phyloP scores from a whole-genome alignment of 1,284 basidiomycete genomes.

The Trichosporon faecale region DNA sequence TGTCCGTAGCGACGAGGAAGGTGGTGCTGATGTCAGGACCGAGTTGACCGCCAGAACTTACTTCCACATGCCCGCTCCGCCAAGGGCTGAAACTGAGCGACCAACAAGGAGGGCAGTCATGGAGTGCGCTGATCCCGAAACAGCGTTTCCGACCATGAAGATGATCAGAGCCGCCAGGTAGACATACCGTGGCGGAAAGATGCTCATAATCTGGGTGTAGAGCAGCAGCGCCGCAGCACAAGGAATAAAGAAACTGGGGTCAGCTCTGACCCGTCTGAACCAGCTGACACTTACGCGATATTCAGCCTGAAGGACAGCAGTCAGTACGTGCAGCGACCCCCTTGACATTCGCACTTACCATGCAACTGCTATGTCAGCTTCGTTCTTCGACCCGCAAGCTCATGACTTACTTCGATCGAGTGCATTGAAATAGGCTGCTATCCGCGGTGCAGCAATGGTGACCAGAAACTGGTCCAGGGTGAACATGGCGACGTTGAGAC shows the following conservation, averaged over 20 bases:
- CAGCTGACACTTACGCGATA: slow-evolving; percentile 1
- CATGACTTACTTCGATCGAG: slow-evolving; percentile 26
- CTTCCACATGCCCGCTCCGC: slow-evolving; percentile 37
- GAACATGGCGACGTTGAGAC: slow-evolving; percentile 28
- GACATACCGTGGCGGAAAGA: slow-evolving; percentile 26
- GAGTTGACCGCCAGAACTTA: slow-evolving; percentile 12
- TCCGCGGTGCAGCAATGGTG: slow-evolving; percentile 32
- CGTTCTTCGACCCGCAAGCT: too few species aligned
- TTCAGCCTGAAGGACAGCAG: neutral
- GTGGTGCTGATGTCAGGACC: slow-evolving; percentile 20
- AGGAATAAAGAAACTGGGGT: slow-evolving; percentile 32
- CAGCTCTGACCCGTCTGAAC: too few species aligned
- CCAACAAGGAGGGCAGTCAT: slow-evolving; percentile 35
- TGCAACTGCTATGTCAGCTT: neutral
- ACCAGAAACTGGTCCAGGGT: slow-evolving; percentile 36
- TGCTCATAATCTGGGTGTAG: slow-evolving; percentile 35
- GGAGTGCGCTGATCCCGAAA: slow-evolving; percentile 30
- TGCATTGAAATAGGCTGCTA: slow-evolving; percentile 28
- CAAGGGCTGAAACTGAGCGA: slow-evolving; percentile 31
- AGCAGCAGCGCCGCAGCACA: slow-evolving; percentile 29
- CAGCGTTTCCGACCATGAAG: slow-evolving; percentile 30
- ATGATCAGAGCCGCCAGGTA: slow-evolving; percentile 28
- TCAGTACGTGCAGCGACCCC: neutral
- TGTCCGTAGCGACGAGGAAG: slow-evolving; percentile 29
- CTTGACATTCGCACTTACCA: neutral